Evolutionary conservation across 805 yeast genomes (phyloP), one percentile per base, ranked within the genome.

Genomic region (Candida dajiaensis): DNA sequence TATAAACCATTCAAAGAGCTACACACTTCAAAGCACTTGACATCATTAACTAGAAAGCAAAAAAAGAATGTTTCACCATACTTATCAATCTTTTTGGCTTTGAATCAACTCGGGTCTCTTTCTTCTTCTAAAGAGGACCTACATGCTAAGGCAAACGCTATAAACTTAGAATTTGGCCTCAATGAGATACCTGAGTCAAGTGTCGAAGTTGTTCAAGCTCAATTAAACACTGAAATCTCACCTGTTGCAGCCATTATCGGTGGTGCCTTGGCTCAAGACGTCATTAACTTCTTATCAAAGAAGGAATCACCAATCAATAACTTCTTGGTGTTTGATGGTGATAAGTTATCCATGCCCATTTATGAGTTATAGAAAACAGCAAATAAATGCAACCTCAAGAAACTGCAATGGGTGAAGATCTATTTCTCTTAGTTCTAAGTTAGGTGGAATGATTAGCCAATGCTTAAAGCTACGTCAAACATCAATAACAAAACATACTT

Each of bases 201-300:
- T 43, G 51, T 77, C 22, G 61, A 66, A 6, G 58, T 65, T 22
- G 62, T 83, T 40, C 52, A 73, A 1, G 63, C 58, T 19, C 88
- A 84, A 58, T 73, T 59, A 16, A 65, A 68, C 23, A 61, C 88
- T 2, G 95, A 89, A 58, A 78, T 85, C 53, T 76, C 89, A 11
- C 96, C 97, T 1, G 82, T 83, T 0, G 80, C 94, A 5, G 95
- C 98, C 0, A 77, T 94, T 2, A 55, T 92, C 7, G 99, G 98
- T 6, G 99, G 98, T 1, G 75, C 88, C 1, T 65, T 92, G 21
- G 85, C 95, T 2, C 99, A 94, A 65, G 97, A 90, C 62, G 83
- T 89, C 13, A 85, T 94, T 40, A 94, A 94, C 66, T 80, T 75
- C 45, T 65, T 92, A 44, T 84, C 94, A 38, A 77, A 78, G 54